These are phyloP conservation scores for Aspergillus steynii DNA, from an alignment of 495 filamentous ascomycete genomes.

Conservation along the genomic window DNA sequence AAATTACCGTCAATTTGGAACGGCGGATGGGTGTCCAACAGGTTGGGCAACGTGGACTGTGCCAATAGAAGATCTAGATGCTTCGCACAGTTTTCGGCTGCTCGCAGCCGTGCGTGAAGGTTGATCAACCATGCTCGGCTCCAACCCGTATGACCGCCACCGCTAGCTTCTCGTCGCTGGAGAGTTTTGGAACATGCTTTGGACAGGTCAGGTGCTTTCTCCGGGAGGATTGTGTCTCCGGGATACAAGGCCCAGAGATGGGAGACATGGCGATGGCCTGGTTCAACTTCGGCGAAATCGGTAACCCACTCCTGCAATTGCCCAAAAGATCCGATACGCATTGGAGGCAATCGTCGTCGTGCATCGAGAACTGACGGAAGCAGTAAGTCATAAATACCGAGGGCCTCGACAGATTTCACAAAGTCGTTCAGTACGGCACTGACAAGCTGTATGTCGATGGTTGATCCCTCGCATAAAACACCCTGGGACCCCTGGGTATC, in stretches of 20 bases:
- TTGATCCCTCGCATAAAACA: conserved; percentile 41
- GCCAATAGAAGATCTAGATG: conserved; percentile 40
- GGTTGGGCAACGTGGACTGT: conserved; percentile 40
- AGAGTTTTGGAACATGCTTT: conserved; percentile 40
- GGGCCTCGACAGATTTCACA: conserved; percentile 7
- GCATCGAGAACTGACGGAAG: conserved; percentile 16
- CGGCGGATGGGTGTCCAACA: conserved; percentile 45
- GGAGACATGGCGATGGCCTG: conserved; percentile 51
- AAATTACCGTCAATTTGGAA: conserved; percentile 59
- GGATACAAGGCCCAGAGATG: conserved; percentile 47
- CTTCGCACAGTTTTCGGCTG: conserved; percentile 32
- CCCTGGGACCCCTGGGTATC: conserved; percentile 31
- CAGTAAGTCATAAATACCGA: conserved; percentile 17
- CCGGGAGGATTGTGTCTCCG: conserved; percentile 27
- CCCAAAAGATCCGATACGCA: conserved; percentile 39
- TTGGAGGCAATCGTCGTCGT: conserved; percentile 27
- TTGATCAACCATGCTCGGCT: conserved; percentile 50
- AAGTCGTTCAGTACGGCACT: conserved; percentile 40
- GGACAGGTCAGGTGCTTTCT: conserved; percentile 27
- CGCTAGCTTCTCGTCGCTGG: conserved; percentile 36
- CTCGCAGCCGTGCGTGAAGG: conserved; percentile 33
- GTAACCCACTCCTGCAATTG: conserved; percentile 50
- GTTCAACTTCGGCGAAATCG: conserved; percentile 48
- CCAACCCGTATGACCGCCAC: conserved; percentile 52
- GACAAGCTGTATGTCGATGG: conserved; percentile 51